Conservation (phyloP, 352 stramenopile genomes). For the Globisporangium spiculum region DNA sequence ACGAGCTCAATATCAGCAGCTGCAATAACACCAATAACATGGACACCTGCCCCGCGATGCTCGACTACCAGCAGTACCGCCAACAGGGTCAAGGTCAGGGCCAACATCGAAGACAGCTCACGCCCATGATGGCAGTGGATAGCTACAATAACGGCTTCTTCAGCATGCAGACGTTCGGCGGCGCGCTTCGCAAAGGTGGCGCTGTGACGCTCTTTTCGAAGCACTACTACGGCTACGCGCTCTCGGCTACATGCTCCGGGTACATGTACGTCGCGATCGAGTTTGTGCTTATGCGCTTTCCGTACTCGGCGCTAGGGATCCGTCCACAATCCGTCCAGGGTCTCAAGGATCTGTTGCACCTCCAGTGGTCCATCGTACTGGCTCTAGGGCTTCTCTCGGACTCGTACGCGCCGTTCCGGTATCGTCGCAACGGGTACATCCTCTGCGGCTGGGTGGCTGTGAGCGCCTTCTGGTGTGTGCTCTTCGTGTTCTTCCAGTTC, state of each 20-base stretch:
- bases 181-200: constrained; percentile 34
- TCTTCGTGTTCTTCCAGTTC: constrained; percentile 30
- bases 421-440: constrained; percentile 72
- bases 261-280: constrained; percentile 18
- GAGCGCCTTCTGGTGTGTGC: constrained; percentile 23
- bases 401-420: constrained; percentile 23
- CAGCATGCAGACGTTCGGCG: constrained; percentile 68
- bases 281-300: constrained; percentile 17
- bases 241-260: constrained; percentile 12
- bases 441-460: constrained; percentile 41
- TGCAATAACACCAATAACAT: not conserved
- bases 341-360: constrained; percentile 24
- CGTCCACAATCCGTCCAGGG: constrained; percentile 6
- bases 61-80: constrained; percentile 6
- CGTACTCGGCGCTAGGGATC: constrained; percentile 8
- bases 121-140: constrained; percentile 25
- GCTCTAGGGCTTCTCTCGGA: constrained; percentile 33
- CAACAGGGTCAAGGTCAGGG: not conserved
- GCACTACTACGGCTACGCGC: constrained; percentile 15
- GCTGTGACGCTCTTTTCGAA: constrained; percentile 12
- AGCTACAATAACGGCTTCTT: constrained; percentile 35
- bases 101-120: not conserved
- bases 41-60: constrained; percentile 6
- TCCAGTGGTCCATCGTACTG: constrained; percentile 34
- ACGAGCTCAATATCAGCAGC: not conserved